These are phyloP conservation scores for Yamadazyma philogaea DNA, from an alignment of 805 yeast genomes.

Conservation along the genomic window DNA sequence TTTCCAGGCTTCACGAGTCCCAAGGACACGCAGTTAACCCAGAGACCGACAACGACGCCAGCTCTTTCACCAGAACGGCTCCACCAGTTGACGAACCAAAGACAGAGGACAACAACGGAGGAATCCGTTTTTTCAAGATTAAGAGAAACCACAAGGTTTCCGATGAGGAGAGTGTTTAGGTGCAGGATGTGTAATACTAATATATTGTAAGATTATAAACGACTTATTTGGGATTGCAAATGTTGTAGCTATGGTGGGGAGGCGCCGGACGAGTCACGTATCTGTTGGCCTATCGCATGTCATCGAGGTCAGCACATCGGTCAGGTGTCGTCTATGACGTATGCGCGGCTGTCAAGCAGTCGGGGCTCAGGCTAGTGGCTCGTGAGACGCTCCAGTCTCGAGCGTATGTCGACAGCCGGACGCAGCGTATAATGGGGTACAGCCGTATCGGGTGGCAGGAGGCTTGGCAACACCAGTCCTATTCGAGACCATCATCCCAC, in stretches of 20 bases:
- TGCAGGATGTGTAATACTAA: not conserved
- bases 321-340: not conserved
- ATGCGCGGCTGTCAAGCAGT: not conserved
- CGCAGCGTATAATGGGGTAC: no score
- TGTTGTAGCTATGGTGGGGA: not conserved
- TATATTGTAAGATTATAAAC: not conserved
- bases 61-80: conserved; percentile 41
- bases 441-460: no score
- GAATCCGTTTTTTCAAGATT: conserved; percentile 75
- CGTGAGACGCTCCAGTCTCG: no score
- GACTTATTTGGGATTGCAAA: not conserved
- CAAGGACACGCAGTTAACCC: conserved; percentile 22
- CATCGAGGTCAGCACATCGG: no score
- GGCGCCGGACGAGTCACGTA: no score
- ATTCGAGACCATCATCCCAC: no score
- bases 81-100: conserved; percentile 22
- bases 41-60: conserved; percentile 35
- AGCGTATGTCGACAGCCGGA: no score
- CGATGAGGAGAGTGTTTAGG: conserved; percentile 44
- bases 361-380: no score
- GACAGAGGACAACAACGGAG: conserved; percentile 46
- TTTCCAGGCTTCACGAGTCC: conserved; percentile 33
- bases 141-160: conserved; percentile 49
- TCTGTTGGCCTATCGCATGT: no score
- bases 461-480: no score